Conservation (phyloP, 1,284 basidiomycete species). For the Cystobasidium pallidum region DNA sequence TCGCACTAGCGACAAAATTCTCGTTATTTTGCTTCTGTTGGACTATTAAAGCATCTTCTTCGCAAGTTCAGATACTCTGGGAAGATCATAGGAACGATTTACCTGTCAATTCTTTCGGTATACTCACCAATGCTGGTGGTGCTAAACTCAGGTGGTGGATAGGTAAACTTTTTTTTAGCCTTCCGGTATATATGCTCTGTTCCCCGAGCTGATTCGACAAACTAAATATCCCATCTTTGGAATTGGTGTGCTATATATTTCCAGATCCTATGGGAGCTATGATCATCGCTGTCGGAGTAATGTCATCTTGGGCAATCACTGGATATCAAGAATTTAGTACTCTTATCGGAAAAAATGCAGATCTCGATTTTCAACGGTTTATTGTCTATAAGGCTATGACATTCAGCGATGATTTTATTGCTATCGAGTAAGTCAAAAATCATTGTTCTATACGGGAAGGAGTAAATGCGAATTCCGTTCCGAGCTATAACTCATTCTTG, state of each 20-base stretch:
- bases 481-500: too few relatives aligned
- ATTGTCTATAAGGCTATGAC: slow-evolving; percentile 87
- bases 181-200: background rate
- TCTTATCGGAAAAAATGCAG: slow-evolving; percentile 86
- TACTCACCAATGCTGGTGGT: slow-evolving; percentile 79
- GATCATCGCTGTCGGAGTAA: slow-evolving; percentile 72
- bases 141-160: slow-evolving; percentile 84
- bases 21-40: slow-evolving; percentile 84
- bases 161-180: slow-evolving; percentile 56
- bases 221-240: too few relatives aligned
- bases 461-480: background rate
- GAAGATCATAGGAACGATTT: slow-evolving; percentile 48
- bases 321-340: slow-evolving; percentile 70
- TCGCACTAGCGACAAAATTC: slow-evolving; percentile 69
- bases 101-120: slow-evolving; percentile 63
- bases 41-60: slow-evolving; percentile 74
- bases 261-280: slow-evolving; percentile 62
- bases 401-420: slow-evolving; percentile 76
- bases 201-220: slow-evolving; percentile 67
- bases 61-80: slow-evolving; percentile 80
- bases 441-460: background rate
- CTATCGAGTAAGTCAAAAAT: slow-evolving; percentile 35
- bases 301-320: slow-evolving; percentile 69
- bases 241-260: slow-evolving; percentile 45
- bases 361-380: slow-evolving; percentile 84